Base-by-base conservation (phyloP, 2,329 filamentous ascomycete species). In the Dichotomopilus funicola region DNA sequence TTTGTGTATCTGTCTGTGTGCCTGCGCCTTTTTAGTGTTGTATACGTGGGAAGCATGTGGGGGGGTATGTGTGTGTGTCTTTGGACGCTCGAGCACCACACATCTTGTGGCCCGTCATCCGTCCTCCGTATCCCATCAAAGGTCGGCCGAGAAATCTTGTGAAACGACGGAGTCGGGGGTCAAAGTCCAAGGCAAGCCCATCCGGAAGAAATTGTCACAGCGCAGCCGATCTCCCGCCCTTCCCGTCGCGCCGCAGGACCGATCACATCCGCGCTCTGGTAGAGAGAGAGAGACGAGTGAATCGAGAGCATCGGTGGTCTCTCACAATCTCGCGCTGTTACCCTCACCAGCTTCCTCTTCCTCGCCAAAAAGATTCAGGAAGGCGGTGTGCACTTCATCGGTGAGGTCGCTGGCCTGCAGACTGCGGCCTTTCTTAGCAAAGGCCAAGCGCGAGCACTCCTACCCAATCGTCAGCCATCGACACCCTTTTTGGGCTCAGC, bases 361-460 rank as follows among this genome's bases (percentile, higher is more conserved):
- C 62, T 91, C 88, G 0, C 90, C 91, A 66, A 96, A 87, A 13
- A 96, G 70, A 57, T 84, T 83, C 65, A 88, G 70, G 70, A 96
- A 97, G 0, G 91, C 88, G 37, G 76, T 76, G 65, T 95, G 87
- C 8, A 99, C 88, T 72, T 96, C 87, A 13, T 94, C 90, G 0
- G 92, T 96, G 68, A 99, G 73, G 71, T 97, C 94, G 63, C 88
- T 91, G 0, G 94, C 94, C 74, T 97, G 94, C 68, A 99, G 73
- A 67, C 88, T 90, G 61, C 94, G 81, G 0, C 94, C 92, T 66
- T 86, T 89, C 70, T 91, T 88, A 64, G 82, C 78, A 72, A 95
- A 99, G 0, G 94, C 94, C 57, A 91, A 75, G 49, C 89, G 81
- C 19, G 92, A 96, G 68, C 88, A 96, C 69, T 96, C 82, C 81